Evolutionary conservation across 2,329 filamentous ascomycete genomes (phyloP).

Genomic region (Emergomyces orientalis): DNA sequence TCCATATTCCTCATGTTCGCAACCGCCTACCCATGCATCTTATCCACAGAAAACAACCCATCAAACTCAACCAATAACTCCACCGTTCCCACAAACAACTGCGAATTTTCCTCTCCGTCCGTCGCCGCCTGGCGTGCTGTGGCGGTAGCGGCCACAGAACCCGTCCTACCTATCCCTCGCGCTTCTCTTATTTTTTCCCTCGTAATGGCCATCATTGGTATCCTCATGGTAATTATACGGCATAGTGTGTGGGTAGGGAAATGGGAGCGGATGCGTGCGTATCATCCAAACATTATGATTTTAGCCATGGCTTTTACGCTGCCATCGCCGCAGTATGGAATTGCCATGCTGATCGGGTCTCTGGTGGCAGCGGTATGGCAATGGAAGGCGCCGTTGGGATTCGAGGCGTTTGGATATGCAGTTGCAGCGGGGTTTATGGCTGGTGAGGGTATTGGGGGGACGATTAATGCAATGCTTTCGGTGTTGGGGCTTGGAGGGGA

Average conservation of each 20-base stretch:
- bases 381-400: slow-evolving; percentile 44
- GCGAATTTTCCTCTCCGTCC: slow-evolving; percentile 54
- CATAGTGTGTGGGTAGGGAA: slow-evolving; percentile 9
- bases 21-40: slow-evolving; percentile 58
- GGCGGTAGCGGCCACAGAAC: slow-evolving; percentile 52
- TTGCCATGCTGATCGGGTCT: slow-evolving; percentile 51
- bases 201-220: slow-evolving; percentile 37
- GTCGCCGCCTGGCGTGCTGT: slow-evolving; percentile 59
- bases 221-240: slow-evolving; percentile 6
- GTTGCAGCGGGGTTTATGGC: slow-evolving; percentile 53
- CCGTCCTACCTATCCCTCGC: slow-evolving; percentile 46
- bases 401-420: slow-evolving; percentile 52
- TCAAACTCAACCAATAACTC: not conserved
- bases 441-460: slow-evolving; percentile 54
- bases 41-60: slow-evolving; percentile 29
- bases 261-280: slow-evolving; percentile 9
- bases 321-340: slow-evolving; percentile 48
- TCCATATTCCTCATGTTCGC: slow-evolving; percentile 60
- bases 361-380: slow-evolving; percentile 46
- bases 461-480: slow-evolving; percentile 49
- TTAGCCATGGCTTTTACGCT: slow-evolving; percentile 52
- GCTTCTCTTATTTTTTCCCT: slow-evolving; percentile 44
- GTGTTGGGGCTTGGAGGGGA: slow-evolving; percentile 27
- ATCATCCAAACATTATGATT: slow-evolving; percentile 20
- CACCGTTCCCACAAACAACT: slow-evolving; percentile 22